Percentiles rank a stretch among this genome's conserved stretches.
These are phyloP conservation scores for Phytophthora idaei DNA, from an alignment of 352 stramenopile species.

Conservation along the genomic window DNA sequence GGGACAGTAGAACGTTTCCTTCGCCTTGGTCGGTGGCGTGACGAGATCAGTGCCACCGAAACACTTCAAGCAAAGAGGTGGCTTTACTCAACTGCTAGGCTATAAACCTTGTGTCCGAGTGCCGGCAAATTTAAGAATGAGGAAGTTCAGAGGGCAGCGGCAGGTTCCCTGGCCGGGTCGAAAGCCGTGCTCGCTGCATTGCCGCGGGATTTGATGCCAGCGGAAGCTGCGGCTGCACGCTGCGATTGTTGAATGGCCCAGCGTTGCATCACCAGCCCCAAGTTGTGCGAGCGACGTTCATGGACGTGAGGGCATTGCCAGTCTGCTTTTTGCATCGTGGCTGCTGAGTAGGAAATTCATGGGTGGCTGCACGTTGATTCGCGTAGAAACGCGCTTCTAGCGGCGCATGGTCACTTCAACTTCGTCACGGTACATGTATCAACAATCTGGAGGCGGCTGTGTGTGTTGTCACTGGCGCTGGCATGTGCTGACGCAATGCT, in stretches of 20 bases:
- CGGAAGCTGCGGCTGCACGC: constrained; percentile 10
- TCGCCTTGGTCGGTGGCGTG: not conserved
- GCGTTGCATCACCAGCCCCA: constrained; percentile 4
- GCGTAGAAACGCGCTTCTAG: not conserved
- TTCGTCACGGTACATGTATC: not conserved
- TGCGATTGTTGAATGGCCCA: constrained; percentile 43
- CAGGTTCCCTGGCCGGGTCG: not conserved
- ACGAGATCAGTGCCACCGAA: constrained; percentile 17
- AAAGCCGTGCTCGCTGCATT: constrained; percentile 12
- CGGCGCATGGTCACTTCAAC: not conserved
- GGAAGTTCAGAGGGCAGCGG: not conserved
- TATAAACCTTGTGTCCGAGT: not conserved
- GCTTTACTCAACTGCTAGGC: no score
- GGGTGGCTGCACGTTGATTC: not conserved
- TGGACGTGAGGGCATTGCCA: not conserved
- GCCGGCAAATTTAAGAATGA: constrained; percentile 33
- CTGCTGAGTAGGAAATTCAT: not conserved
- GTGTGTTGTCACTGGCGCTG: no score
- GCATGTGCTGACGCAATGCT: no score
- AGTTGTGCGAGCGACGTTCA: not conserved
- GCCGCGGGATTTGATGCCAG: constrained; percentile 26
- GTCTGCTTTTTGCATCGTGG: not conserved
- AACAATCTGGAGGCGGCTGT: not conserved
- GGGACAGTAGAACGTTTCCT: constrained; percentile 9
- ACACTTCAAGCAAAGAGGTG: not conserved